Evolutionary conservation across 2,329 filamentous ascomycete genomes (phyloP), one percentile per base, ranked within the genome.

Genomic region (Aphanoascus verrucosus): DNA sequence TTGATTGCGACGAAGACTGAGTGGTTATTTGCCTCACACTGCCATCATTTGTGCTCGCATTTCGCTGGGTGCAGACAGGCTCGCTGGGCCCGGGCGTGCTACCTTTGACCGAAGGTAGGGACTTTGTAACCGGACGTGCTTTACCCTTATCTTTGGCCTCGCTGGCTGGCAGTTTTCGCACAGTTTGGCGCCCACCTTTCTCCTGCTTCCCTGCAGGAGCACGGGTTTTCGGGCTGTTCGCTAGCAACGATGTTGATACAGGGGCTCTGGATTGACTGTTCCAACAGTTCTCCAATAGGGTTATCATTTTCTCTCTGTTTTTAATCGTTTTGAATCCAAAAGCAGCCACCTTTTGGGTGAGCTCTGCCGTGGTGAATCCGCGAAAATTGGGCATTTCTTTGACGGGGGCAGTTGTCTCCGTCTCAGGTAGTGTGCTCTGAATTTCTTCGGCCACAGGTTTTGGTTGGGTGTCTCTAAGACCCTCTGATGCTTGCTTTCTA

Each of bases 261-360:
- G 31, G 20, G 43, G 11, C 41, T 57, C 57, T 55, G 49, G 75
- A 69, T 63, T 81, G 81, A 54, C 80, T 81, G 58, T 78, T 69
- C 84, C 85, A 89, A 65, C 86, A 89, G 62, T 82, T 78, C 49
- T 85, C 73, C 11, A 90, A 70, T 9, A 88, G 67, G 1, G 79
- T 73, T 56, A 90, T 82, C 83, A 87, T 88, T 7, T 80, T 80
- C 47, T 77, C 74, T 15, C 86, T 77, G 53, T 74, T 80, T 63
- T 83, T 86, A 31, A 89, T 72, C 1, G 82, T 72, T 63, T 89
- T 90, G 68, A 90, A 89, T 0, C 84, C 84, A 61, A 82, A 88
- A 0, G 74, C 72, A 4, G 76, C 70, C 43, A 90, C 70, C 61
- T 84, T 77, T 53, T 75, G 79, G 2, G 80, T 71, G 14, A 90